phyloP scores from a whole-genome alignment of 805 yeast genomes.

The Candida pini region DNA sequence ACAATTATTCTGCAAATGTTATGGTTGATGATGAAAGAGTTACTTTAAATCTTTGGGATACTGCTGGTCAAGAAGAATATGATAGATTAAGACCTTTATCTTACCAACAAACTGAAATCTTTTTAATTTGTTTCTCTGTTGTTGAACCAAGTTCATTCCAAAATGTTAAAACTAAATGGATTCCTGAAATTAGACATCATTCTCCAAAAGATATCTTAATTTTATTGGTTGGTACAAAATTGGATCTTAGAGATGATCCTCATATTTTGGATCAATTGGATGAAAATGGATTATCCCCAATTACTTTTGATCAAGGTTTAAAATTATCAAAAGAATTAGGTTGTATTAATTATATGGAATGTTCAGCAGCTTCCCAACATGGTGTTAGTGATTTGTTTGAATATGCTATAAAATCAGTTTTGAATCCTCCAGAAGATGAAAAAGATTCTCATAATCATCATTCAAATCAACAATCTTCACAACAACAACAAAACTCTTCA shows the following conservation, averaged over 20 bases:
- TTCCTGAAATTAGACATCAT: conserved; percentile 83
- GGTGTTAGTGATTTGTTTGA: conserved; percentile 87
- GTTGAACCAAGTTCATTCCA: conserved; percentile 75
- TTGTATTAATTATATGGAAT: conserved; percentile 73
- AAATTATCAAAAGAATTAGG: conserved; percentile 66
- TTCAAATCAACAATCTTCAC: too few species aligned
- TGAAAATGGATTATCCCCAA: conserved; percentile 57
- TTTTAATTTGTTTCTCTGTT: conserved; percentile 79
- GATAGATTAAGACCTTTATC: conserved; percentile 85
- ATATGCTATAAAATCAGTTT: conserved; percentile 67
- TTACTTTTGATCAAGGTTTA: conserved; percentile 55
- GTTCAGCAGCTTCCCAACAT: conserved; percentile 84
- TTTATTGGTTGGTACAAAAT: conserved; percentile 80
- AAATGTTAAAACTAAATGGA: conserved; percentile 77
- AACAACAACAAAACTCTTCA: too few species aligned
- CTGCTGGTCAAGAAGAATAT: conserved; percentile 92
- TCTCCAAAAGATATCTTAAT: conserved; percentile 66
- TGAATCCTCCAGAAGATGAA: conserved; percentile 39
- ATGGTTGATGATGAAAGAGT: conserved; percentile 77
- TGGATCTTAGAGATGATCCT: conserved; percentile 78
- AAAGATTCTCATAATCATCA: too few species aligned
- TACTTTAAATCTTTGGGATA: conserved; percentile 89
- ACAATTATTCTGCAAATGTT: conserved; percentile 83
- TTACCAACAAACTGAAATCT: conserved; percentile 89
- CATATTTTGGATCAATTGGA: conserved; percentile 65